phyloP scores from a whole-genome alignment of 148 eudicot genomes.

The Amaranthus palmeri region DNA sequence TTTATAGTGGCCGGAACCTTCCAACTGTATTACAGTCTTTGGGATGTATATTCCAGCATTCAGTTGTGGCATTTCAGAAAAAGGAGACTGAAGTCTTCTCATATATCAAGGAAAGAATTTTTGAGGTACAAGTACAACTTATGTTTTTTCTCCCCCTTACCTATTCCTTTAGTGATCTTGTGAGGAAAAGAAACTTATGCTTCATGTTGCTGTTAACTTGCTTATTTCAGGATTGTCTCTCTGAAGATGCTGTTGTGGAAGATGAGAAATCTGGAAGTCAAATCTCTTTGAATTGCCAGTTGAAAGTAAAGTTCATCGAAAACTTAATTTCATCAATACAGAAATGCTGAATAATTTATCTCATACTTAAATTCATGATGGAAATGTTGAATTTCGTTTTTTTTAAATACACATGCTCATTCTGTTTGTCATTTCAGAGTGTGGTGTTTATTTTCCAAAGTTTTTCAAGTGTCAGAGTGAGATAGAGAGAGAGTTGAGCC shows the following conservation, averaged over 20 bases:
- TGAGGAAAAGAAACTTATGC: neutral
- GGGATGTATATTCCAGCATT: constrained; percentile 77
- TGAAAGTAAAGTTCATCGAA: constrained; percentile 45
- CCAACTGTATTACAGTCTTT: constrained; percentile 79
- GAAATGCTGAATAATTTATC: constrained; percentile 8
- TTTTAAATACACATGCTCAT: neutral
- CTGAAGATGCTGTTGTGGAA: constrained; percentile 26
- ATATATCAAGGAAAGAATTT: constrained; percentile 47
- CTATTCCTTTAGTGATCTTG: neutral
- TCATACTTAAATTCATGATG: neutral
- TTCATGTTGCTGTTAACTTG: neutral
- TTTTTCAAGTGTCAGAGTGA: neutral
- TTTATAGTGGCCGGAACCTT: constrained; percentile 44
- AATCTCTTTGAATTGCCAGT: constrained; percentile 38
- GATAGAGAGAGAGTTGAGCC: no score
- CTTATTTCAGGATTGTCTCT: constrained; percentile 31
- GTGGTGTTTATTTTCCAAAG: neutral
- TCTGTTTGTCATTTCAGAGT: neutral
- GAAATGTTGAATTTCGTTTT: neutral
- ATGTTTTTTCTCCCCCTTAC: neutral
- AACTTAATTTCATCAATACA: neutral
- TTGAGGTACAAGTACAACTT: constrained; percentile 27
- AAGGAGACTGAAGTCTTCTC: constrained; percentile 45
- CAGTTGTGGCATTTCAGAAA: constrained; percentile 49
- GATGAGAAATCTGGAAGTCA: constrained; percentile 36